Conservation (phyloP, 1,139 yeast species). For the Tardiomyces blankii region DNA sequence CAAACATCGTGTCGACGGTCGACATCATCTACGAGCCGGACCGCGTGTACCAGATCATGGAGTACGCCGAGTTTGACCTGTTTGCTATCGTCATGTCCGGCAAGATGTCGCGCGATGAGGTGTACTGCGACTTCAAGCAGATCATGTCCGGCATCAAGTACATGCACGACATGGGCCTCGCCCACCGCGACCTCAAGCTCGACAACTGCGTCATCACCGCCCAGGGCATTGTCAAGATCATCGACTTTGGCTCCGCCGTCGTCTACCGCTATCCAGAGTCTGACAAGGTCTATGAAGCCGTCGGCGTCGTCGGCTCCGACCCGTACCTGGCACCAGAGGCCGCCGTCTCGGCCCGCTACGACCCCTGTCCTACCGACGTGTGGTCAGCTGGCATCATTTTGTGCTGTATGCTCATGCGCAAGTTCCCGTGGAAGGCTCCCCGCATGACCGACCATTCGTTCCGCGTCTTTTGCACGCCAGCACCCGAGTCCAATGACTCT, state of each 20-base stretch:
- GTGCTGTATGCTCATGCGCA: constrained; percentile 88
- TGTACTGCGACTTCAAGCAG: constrained; percentile 86
- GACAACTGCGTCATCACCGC: constrained; percentile 87
- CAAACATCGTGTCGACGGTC: constrained; percentile 81
- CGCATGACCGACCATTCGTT: constrained; percentile 75
- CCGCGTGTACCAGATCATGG: constrained; percentile 85
- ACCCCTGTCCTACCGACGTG: constrained; percentile 88
- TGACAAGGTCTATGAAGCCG: constrained; percentile 66
- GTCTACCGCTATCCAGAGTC: constrained; percentile 87
- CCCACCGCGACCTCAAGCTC: constrained; percentile 85
- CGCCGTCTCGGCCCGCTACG: constrained; percentile 67
- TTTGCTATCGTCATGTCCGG: constrained; percentile 95
- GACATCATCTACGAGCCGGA: constrained; percentile 88
- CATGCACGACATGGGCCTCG: constrained; percentile 69
- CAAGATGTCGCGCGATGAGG: constrained; percentile 76
- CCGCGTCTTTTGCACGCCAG: constrained; percentile 30
- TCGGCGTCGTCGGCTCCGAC: constrained; percentile 89
- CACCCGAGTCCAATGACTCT: constrained; percentile 5
- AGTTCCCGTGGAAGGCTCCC: constrained; percentile 98
- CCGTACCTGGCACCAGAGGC: constrained; percentile 95
- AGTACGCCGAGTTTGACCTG: constrained; percentile 84
- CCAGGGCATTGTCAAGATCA: constrained; percentile 77
- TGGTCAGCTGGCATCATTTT: constrained; percentile 92
- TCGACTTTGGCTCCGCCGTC: constrained; percentile 92
- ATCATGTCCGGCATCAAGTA: constrained; percentile 73